phyloP scores from a whole-genome alignment of 2,329 filamentous ascomycete genomes.

The Dendryphion nanum region DNA sequence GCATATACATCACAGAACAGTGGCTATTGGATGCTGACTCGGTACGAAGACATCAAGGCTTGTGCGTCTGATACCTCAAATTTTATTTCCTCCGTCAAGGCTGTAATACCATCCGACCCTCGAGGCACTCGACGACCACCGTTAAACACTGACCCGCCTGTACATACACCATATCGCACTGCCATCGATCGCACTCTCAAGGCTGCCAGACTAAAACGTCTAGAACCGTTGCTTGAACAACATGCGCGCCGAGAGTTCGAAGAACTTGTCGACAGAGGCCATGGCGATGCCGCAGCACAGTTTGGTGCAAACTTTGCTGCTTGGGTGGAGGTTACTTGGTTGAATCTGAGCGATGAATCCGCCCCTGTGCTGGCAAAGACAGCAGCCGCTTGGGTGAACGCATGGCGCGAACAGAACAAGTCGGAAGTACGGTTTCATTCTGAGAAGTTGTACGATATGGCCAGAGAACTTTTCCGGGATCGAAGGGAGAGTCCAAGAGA shows the following conservation, averaged over 20 bases:
- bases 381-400: background rate
- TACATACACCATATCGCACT: background rate
- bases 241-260: background rate
- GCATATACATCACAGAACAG: conserved; percentile 7
- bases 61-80: conserved; percentile 8
- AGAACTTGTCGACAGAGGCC: background rate
- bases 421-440: background rate
- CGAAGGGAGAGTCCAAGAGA: background rate
- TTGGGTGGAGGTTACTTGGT: background rate
- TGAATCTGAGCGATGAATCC: background rate
- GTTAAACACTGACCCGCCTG: background rate
- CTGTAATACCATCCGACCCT: background rate
- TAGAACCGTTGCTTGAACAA: background rate
- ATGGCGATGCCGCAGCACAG: background rate
- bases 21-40: conserved; percentile 13
- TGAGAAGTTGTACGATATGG: background rate
- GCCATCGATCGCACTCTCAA: background rate
- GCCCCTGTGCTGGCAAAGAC: background rate
- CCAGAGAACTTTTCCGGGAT: background rate
- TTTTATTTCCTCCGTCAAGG: conserved; percentile 1
- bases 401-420: background rate
- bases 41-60: conserved; percentile 12
- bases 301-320: background rate
- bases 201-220: background rate
- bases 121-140: background rate